These are phyloP conservation scores for Lentinula boryana DNA, from an alignment of 768 basidiomycete species.

Conservation along the genomic window DNA sequence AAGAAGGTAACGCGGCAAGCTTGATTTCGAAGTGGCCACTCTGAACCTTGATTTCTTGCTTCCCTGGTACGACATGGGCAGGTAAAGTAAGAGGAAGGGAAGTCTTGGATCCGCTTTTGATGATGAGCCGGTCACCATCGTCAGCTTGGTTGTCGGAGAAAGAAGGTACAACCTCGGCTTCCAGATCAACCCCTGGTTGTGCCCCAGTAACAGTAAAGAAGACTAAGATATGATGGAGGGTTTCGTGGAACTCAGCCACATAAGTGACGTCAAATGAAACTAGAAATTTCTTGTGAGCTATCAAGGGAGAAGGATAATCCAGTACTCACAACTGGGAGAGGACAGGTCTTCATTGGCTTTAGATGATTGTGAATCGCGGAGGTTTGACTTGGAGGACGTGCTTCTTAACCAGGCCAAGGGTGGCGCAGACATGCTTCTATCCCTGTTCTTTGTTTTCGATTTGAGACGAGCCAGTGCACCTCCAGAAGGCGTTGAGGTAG, in stretches of 20 bases:
- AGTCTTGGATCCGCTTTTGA: constrained; percentile 52
- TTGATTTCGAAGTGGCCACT: constrained; percentile 71
- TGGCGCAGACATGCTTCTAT: constrained; percentile 56
- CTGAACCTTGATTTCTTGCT: constrained; percentile 50
- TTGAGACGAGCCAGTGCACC: constrained; percentile 11
- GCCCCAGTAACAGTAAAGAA: constrained; percentile 57
- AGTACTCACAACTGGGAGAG: constrained; percentile 1
- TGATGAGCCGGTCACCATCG: constrained; percentile 51
- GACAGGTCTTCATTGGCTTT: background rate
- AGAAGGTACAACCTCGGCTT: constrained; percentile 60
- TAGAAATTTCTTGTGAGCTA: constrained; percentile 8
- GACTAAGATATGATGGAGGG: constrained; percentile 71
- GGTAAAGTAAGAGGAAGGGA: constrained; percentile 57
- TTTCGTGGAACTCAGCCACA: constrained; percentile 80
- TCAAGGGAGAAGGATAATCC: background rate
- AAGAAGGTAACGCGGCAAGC: constrained; percentile 32
- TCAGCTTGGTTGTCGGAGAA: constrained; percentile 30
- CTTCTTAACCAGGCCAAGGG: constrained; percentile 50
- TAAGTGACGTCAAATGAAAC: constrained; percentile 41
- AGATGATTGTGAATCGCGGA: background rate
- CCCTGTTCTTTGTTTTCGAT: constrained; percentile 27
- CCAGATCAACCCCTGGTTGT: constrained; percentile 44
- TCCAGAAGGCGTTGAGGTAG: constrained; percentile 3
- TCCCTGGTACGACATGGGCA: constrained; percentile 51
- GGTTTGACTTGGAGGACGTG: constrained; percentile 6